Conservation (phyloP, 441 rosid species). For the Euphorbia schlechtendalii region DNA sequence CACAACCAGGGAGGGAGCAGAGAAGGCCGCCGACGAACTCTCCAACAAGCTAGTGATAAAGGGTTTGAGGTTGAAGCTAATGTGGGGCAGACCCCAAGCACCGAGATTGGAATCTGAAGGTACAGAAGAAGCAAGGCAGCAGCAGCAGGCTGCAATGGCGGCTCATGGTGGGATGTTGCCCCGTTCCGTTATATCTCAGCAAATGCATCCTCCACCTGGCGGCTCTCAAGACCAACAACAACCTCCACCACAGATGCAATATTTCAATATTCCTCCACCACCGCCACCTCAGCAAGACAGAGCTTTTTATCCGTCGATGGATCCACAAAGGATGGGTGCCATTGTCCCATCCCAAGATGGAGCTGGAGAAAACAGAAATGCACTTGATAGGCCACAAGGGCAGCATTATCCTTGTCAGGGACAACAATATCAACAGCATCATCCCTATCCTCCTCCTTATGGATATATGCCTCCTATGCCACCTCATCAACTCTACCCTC, state of each 20-base stretch:
- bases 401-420: slow-evolving; percentile 49
- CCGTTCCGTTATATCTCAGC: slow-evolving; percentile 82
- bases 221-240: slow-evolving; percentile 49
- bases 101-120: slow-evolving; percentile 71
- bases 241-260: slow-evolving; percentile 57
- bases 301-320: slow-evolving; percentile 89
- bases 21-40: slow-evolving; percentile 91
- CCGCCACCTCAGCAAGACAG: slow-evolving; percentile 70
- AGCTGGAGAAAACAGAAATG: slow-evolving; percentile 46
- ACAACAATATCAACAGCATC: slow-evolving; percentile 46
- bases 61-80: slow-evolving; percentile 76
- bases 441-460: slow-evolving; percentile 50
- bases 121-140: slow-evolving; percentile 66
- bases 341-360: slow-evolving; percentile 75
- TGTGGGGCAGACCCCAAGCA: slow-evolving; percentile 93
- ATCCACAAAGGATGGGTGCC: slow-evolving; percentile 98
- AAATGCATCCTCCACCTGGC: slow-evolving; percentile 23
- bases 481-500: slow-evolving; percentile 54
- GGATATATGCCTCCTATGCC: slow-evolving; percentile 47
- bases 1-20: slow-evolving; percentile 93
- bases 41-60: slow-evolving; percentile 76
- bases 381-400: slow-evolving; percentile 30
- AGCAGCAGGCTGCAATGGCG: slow-evolving; percentile 53
- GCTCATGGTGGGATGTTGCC: slow-evolving; percentile 81
- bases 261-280: slow-evolving; percentile 72